A percentile compares a stretch with the other conserved stretches of the same genome.
phyloP scores from a whole-genome alignment of 2,329 filamentous ascomycete species.

The Colletotrichum kahawae region DNA sequence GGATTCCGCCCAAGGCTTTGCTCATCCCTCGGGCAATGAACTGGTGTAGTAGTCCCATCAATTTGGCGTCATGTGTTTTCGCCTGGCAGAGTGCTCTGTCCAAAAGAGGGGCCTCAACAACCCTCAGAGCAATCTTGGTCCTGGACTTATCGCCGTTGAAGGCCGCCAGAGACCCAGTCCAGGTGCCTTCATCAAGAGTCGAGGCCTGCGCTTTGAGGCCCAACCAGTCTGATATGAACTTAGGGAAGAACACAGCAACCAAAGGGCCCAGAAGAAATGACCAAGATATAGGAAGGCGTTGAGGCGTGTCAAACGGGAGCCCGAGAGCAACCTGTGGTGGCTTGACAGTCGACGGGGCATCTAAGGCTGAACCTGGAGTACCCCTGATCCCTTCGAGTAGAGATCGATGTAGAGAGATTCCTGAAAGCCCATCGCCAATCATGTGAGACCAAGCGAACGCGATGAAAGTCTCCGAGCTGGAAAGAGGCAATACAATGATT shows the following conservation, averaged over 20 bases:
- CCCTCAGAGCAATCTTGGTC: conserved; percentile 35
- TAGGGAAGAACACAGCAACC: conserved; percentile 40
- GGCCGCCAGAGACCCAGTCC: conserved; percentile 32
- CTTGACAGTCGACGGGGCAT: not conserved
- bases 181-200: conserved; percentile 33
- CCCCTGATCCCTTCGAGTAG: conserved; percentile 34
- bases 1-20: conserved; percentile 26
- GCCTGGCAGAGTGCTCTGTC: conserved; percentile 31
- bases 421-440: conserved; percentile 47
- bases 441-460: conserved; percentile 48
- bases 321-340: conserved; percentile 28
- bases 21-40: conserved; percentile 42
- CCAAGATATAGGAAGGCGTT: conserved; percentile 47
- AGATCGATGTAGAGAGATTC: conserved; percentile 44
- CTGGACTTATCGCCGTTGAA: conserved; percentile 28
- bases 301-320: conserved; percentile 41
- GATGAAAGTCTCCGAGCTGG: conserved; percentile 32
- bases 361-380: not conserved
- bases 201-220: conserved; percentile 33
- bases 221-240: conserved; percentile 33
- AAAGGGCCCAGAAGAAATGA: conserved; percentile 44
- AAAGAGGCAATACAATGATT: conserved; percentile 39
- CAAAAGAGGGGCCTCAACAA: conserved; percentile 33
- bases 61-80: conserved; percentile 37
- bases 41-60: conserved; percentile 46